Evolutionary conservation across 2,329 filamentous ascomycete species (phyloP).

Genomic region (Diatrype stigma): DNA sequence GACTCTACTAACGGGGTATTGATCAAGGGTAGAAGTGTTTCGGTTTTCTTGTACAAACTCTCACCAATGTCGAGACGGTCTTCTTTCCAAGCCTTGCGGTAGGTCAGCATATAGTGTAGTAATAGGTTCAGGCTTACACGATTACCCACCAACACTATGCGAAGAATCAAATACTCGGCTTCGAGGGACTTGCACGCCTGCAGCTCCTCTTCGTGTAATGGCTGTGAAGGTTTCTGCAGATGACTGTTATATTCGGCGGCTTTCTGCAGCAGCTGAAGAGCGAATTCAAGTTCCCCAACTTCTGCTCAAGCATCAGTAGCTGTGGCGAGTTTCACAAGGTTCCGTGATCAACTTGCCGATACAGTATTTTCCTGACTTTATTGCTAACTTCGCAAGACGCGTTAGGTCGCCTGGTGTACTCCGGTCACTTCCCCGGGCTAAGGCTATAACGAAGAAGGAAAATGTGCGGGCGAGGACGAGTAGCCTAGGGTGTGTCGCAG

Average conservation of each 20-base stretch:
- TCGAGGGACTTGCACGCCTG: slow-evolving; percentile 36
- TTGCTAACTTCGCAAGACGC: slow-evolving; percentile 61
- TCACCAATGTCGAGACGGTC: slow-evolving; percentile 71
- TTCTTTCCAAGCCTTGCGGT: slow-evolving; percentile 66
- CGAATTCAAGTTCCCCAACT: slow-evolving; percentile 52
- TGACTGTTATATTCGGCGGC: slow-evolving; percentile 53
- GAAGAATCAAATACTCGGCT: slow-evolving; percentile 61
- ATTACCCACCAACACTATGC: slow-evolving; percentile 60
- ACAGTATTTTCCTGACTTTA: slow-evolving; percentile 62
- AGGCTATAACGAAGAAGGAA: slow-evolving; percentile 64
- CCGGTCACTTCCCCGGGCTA: slow-evolving; percentile 37
- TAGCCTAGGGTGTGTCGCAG: slow-evolving; percentile 22
- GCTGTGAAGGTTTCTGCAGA: slow-evolving; percentile 28
- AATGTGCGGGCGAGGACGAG: slow-evolving; percentile 45
- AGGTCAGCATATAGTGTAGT: slow-evolving; percentile 7
- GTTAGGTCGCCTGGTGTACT: slow-evolving; percentile 35
- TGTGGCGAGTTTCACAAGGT: slow-evolving; percentile 7
- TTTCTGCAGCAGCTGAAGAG: slow-evolving; percentile 58
- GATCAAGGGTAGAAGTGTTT: slow-evolving; percentile 33
- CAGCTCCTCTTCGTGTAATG: slow-evolving; percentile 26
- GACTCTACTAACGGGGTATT: slow-evolving; percentile 53
- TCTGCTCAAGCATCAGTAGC: slow-evolving; percentile 31
- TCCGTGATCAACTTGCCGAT: slow-evolving; percentile 44
- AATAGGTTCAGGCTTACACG: slow-evolving; percentile 7
- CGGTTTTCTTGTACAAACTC: slow-evolving; percentile 65